Percentiles rank a stretch among this genome's conserved stretches.
These are phyloP conservation scores for Lichina pygmaea DNA, from an alignment of 495 filamentous ascomycete genomes.

Conservation along the genomic window DNA sequence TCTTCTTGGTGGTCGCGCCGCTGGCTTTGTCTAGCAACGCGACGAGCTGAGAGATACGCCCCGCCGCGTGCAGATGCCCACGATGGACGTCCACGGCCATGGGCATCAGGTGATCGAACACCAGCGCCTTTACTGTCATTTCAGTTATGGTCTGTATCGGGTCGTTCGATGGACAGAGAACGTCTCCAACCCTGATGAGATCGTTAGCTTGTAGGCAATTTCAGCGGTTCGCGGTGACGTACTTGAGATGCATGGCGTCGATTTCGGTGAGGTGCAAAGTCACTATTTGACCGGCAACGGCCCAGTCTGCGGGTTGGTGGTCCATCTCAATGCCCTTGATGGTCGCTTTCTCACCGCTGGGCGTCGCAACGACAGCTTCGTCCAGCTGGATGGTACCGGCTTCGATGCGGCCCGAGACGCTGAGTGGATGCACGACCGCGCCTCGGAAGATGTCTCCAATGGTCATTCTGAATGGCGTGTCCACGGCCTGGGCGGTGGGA, in stretches of 20 bases:
- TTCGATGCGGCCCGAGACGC: slow-evolving; percentile 67
- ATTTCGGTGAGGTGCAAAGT: slow-evolving; percentile 66
- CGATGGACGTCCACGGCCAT: slow-evolving; percentile 73
- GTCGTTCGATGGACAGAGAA: slow-evolving; percentile 40
- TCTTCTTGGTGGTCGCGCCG: slow-evolving; percentile 48
- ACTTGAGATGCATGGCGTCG: slow-evolving; percentile 51
- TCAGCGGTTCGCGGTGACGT: background rate
- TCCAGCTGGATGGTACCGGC: slow-evolving; percentile 61
- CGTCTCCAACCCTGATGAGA: slow-evolving; percentile 34
- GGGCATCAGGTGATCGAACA: slow-evolving; percentile 70
- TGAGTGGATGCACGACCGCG: slow-evolving; percentile 41
- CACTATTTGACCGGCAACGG: slow-evolving; percentile 81
- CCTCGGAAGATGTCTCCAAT: slow-evolving; percentile 66
- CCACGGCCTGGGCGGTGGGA: slow-evolving; percentile 37
- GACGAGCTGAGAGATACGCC: slow-evolving; percentile 39
- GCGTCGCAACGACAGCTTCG: slow-evolving; percentile 53
- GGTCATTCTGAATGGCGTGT: slow-evolving; percentile 62
- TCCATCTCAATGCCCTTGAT: slow-evolving; percentile 59
- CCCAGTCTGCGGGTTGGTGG: slow-evolving; percentile 52
- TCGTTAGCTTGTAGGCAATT: background rate
- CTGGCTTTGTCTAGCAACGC: slow-evolving; percentile 51
- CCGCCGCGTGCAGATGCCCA: slow-evolving; percentile 56
- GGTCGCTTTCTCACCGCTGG: slow-evolving; percentile 47
- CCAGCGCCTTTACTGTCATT: slow-evolving; percentile 61
- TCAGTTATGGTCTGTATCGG: slow-evolving; percentile 39